Percentiles rank a stretch among this genome's conserved stretches.
These are phyloP conservation scores for Tetrastigma voinierianum DNA, from an alignment of 164 flowering plant genomes.

Conservation along the genomic window DNA sequence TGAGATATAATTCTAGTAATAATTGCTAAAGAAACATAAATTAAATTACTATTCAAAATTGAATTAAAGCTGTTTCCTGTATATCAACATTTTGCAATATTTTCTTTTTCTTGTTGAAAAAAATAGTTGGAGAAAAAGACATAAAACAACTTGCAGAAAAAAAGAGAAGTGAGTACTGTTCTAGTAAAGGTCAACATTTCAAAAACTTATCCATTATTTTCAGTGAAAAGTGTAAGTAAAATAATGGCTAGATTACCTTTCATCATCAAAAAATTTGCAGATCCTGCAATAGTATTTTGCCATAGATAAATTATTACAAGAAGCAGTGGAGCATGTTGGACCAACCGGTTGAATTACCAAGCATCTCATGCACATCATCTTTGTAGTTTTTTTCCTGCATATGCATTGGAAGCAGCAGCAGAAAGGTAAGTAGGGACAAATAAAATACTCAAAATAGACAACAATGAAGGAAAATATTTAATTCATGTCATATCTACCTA, in stretches of 20 bases:
- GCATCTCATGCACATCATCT: conserved; percentile 98
- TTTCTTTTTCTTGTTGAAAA: no score
- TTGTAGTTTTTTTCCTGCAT: conserved; percentile 63
- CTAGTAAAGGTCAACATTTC: background rate
- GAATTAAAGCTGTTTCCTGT: no score
- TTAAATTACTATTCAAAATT: no score
- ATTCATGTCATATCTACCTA: conserved; percentile 36
- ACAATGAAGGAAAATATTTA: background rate
- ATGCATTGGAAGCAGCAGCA: conserved; percentile 8
- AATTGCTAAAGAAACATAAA: no score
- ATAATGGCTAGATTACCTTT: conserved; percentile 50
- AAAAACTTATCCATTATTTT: conserved; percentile 1
- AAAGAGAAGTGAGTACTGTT: no score
- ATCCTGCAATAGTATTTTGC: conserved; percentile 80
- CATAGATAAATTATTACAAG: conserved; percentile 67
- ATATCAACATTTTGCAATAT: no score
- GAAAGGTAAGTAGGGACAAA: conserved; percentile 3
- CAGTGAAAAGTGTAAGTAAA: background rate
- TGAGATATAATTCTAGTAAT: no score
- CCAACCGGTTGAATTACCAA: conserved; percentile 75
- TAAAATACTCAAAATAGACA: background rate
- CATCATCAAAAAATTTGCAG: conserved; percentile 85
- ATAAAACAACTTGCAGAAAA: no score
- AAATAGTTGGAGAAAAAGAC: no score
- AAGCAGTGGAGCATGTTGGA: conserved; percentile 46